Evolutionary conservation across 495 filamentous ascomycete genomes (phyloP).

Genomic region (Chaetomidium leptoderma): DNA sequence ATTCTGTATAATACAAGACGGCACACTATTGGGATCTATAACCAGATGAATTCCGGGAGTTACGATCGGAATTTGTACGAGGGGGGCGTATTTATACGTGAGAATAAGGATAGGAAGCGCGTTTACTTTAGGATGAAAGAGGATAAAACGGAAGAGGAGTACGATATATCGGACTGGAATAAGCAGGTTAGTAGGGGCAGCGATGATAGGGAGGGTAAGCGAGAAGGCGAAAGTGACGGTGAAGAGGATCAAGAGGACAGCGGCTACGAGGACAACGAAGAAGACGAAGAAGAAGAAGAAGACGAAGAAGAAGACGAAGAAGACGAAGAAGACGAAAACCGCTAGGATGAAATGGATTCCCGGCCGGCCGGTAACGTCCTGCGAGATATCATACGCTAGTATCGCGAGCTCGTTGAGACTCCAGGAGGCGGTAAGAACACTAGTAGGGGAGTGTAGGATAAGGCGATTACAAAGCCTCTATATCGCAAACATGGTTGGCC

Average conservation of each 20-base stretch:
- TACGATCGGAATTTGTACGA: slow-evolving; percentile 9
- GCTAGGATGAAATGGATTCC: slow-evolving; percentile 15
- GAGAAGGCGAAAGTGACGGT: neutral
- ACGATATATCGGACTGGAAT: neutral
- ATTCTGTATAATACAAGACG: slow-evolving; percentile 23
- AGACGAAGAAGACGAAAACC: neutral
- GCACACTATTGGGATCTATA: slow-evolving; percentile 22
- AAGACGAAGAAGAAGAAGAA: neutral
- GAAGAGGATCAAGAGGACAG: neutral
- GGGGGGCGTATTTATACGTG: neutral
- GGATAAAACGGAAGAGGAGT: neutral
- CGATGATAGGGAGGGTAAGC: too few species aligned
- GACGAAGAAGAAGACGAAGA: neutral
- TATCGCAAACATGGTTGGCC: slow-evolving; percentile 23
- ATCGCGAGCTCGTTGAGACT: slow-evolving; percentile 4
- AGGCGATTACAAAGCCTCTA: neutral
- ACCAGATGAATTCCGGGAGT: slow-evolving; percentile 9
- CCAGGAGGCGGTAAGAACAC: neutral
- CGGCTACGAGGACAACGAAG: neutral
- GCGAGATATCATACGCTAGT: slow-evolving; percentile 18
- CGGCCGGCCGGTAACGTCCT: slow-evolving; percentile 23
- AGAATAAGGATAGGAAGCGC: neutral
- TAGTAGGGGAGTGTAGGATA: neutral
- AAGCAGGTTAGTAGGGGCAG: too few species aligned
- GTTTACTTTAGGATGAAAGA: neutral